These are phyloP conservation scores for Pseudomonodictys pantanalensis DNA, from an alignment of 495 filamentous ascomycete genomes.

Conservation along the genomic window DNA sequence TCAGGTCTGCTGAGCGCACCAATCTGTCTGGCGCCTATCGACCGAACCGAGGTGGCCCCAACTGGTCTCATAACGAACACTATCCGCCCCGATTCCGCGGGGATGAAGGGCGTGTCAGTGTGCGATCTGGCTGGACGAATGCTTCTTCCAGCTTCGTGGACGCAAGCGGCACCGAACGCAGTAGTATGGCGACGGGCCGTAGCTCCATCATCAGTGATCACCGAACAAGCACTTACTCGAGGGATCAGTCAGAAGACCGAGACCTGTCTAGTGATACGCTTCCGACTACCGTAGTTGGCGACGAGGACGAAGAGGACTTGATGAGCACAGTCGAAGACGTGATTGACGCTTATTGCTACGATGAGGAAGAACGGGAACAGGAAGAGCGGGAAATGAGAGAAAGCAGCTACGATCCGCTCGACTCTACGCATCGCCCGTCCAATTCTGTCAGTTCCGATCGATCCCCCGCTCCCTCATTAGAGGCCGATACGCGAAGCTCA, in stretches of 20 bases:
- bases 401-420: no score
- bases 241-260: not conserved
- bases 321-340: constrained; percentile 91
- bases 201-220: constrained; percentile 67
- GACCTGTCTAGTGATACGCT: constrained; percentile 52
- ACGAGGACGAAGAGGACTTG: constrained; percentile 73
- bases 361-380: not conserved
- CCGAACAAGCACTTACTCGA: constrained; percentile 8
- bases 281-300: constrained; percentile 41
- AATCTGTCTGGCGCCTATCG: constrained; percentile 24
- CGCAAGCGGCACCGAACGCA: constrained; percentile 69
- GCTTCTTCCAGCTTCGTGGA: constrained; percentile 70
- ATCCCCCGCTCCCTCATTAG: no score
- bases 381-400: no score
- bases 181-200: constrained; percentile 74
- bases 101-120: constrained; percentile 65
- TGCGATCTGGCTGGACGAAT: constrained; percentile 67
- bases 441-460: no score
- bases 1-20: not conserved
- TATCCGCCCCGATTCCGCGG: constrained; percentile 9
- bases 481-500: no score
- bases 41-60: constrained; percentile 24
- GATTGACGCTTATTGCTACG: constrained; percentile 17
- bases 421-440: no score
- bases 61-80: constrained; percentile 28